phyloP scores from a whole-genome alignment of 768 basidiomycete genomes.

The Mycena floridula region DNA sequence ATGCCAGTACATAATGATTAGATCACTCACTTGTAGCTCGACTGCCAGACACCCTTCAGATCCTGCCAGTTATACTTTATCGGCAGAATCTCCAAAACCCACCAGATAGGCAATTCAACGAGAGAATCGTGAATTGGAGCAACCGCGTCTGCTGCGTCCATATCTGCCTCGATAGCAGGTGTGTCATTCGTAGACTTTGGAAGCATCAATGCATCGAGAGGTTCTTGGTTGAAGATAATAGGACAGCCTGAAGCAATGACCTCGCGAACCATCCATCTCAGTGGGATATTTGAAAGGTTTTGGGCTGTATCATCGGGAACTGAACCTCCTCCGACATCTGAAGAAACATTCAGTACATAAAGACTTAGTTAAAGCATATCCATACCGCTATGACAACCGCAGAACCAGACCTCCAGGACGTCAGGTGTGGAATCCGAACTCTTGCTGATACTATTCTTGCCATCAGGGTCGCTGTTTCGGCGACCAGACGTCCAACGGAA shows the following conservation, averaged over 20 bases:
- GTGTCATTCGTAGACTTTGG: not conserved
- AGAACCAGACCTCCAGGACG: constrained; percentile 77
- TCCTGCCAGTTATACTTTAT: not conserved
- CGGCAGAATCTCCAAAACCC: not conserved
- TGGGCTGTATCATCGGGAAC: constrained; percentile 35
- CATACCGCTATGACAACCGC: constrained; percentile 67
- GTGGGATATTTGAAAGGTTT: constrained; percentile 51
- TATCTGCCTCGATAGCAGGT: not conserved
- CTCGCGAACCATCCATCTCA: constrained; percentile 75
- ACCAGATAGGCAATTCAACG: not conserved
- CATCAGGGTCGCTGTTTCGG: constrained; percentile 4
- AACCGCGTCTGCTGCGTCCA: not conserved
- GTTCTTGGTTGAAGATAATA: constrained; percentile 33
- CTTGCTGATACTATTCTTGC: constrained; percentile 8
- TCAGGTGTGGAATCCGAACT: constrained; percentile 29
- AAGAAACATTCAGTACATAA: not conserved
- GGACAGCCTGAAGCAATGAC: constrained; percentile 35
- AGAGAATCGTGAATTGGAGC: not conserved
- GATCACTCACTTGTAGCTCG: not conserved
- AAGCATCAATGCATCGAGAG: constrained; percentile 15
- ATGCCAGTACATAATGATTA: not conserved
- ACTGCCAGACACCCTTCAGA: not conserved
- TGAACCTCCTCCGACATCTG: constrained; percentile 69
- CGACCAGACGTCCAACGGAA: constrained; percentile 1
- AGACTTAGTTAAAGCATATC: not conserved